These are phyloP conservation scores for Luzula sylvatica DNA, from an alignment of 176 grass and related monocot species.

Conservation along the genomic window DNA sequence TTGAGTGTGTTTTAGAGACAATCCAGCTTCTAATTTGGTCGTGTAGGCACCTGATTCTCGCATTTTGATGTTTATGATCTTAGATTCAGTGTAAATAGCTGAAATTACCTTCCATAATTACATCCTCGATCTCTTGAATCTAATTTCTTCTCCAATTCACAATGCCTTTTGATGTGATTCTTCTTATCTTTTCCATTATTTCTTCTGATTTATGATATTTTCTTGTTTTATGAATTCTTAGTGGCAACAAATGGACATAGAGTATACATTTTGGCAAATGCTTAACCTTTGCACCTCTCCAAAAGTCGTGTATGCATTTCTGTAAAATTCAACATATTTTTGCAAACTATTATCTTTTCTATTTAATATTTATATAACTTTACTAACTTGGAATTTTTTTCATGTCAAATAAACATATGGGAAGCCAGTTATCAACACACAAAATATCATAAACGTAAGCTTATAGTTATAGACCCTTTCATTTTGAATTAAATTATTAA, in stretches of 20 bases:
- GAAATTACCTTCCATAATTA: neutral
- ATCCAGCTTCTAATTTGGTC: neutral
- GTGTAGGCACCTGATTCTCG: neutral
- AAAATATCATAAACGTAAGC: conserved; percentile 95
- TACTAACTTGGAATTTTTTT: neutral
- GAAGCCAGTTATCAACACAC: conserved; percentile 98
- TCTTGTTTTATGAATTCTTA: conserved; percentile 35
- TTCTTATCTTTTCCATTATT: neutral
- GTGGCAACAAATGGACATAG: conserved; percentile 99
- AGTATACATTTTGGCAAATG: conserved; percentile 99
- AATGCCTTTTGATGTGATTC: neutral
- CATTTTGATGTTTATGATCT: neutral
- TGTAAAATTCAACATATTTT: too few relatives aligned
- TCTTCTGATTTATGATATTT: neutral
- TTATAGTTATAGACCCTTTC: conserved; percentile 24
- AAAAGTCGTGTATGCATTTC: conserved; percentile 91
- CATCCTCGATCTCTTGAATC: neutral
- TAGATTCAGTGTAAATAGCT: neutral
- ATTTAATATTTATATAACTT: neutral
- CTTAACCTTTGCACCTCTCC: conserved; percentile 98
- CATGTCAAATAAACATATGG: conserved; percentile 22
- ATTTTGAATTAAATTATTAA: neutral
- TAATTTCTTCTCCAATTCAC: neutral
- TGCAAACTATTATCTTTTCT: too few relatives aligned
- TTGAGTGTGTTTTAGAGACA: neutral